Conservation (phyloP, 169 alveolate species). For the Eimeria nieschulzi region DNA sequence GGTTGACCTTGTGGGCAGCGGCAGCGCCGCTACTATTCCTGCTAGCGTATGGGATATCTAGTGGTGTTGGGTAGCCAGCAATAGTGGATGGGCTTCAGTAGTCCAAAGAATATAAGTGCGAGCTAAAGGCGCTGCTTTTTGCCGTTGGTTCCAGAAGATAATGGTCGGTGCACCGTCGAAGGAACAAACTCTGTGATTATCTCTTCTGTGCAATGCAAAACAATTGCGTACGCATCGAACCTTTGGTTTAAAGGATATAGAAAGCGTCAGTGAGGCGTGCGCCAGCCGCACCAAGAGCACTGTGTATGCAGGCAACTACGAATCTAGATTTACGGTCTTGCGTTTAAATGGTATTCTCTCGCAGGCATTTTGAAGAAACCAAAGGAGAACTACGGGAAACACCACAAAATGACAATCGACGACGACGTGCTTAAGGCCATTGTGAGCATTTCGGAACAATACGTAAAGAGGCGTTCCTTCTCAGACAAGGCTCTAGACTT, state of each 20-base stretch:
- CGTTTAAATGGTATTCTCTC: no score
- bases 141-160: conserved; percentile 87
- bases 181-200: neutral
- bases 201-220: no score
- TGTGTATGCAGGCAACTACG: no score
- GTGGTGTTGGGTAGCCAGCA: neutral
- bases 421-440: conserved; percentile 87
- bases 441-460: conserved; percentile 80
- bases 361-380: neutral
- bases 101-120: neutral
- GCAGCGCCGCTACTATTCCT: neutral
- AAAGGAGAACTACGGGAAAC: conserved; percentile 83
- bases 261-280: no score
- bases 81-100: neutral
- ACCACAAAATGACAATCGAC: conserved; percentile 83
- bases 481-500: conserved; percentile 90
- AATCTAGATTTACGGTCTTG: no score
- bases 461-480: conserved; percentile 75
- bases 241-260: no score
- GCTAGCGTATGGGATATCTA: neutral
- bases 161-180: conserved; percentile 5
- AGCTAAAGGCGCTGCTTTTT: conserved; percentile 87
- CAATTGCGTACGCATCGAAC: no score
- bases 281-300: no score
- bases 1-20: neutral